A percentile compares a stretch with the other conserved stretches of the same genome.
phyloP scores from a whole-genome alignment of 2,329 filamentous ascomycete genomes.

The Sporothrix humicola region DNA sequence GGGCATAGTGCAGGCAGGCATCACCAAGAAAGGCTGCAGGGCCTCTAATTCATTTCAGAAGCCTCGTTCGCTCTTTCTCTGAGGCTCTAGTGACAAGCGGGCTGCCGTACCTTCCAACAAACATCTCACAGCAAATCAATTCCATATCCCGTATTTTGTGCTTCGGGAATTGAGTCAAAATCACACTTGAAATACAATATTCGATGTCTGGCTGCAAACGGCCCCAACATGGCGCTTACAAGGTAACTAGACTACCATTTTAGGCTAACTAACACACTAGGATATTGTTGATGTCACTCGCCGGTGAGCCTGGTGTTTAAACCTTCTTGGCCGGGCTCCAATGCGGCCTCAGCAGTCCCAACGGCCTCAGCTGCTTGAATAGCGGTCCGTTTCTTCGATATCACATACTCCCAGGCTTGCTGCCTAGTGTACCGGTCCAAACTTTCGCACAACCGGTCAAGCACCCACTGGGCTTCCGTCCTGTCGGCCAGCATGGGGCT shows the following conservation, averaged over 20 bases:
- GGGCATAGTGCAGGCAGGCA: slow-evolving; percentile 23
- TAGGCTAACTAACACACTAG: background rate
- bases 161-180: too few relatives aligned
- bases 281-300: background rate
- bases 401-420: slow-evolving; percentile 22
- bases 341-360: background rate
- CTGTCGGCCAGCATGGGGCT: slow-evolving; percentile 69
- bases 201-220: background rate
- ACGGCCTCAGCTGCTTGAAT: background rate
- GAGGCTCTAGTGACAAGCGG: too few relatives aligned
- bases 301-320: background rate
- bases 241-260: background rate
- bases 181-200: background rate
- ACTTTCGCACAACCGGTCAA: slow-evolving; percentile 70
- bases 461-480: slow-evolving; percentile 69
- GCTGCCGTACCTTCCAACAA: too few relatives aligned
- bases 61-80: too few relatives aligned
- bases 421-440: slow-evolving; percentile 49
- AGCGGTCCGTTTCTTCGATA: background rate
- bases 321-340: background rate
- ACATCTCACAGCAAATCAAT: background rate
- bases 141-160: too few relatives aligned
- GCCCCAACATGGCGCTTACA: background rate
- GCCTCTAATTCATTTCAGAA: background rate
- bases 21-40: background rate